phyloP scores from a whole-genome alignment of 257 asterid species.

The Voacanga thouarsii region DNA sequence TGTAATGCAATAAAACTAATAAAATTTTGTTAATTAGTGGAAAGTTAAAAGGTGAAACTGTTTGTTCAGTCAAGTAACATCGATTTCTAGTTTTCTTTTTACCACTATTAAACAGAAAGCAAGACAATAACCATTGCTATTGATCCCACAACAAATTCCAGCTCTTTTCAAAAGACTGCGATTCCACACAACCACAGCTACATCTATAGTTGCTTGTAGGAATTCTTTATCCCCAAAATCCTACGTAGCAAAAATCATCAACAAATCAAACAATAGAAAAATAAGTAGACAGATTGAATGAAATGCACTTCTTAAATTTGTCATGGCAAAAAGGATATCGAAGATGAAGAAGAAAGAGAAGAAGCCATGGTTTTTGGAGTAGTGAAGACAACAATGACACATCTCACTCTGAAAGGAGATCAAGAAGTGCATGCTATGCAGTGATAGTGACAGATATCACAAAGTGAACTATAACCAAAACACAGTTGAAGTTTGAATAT shows the following conservation, averaged over 20 bases:
- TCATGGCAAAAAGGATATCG: too few relatives aligned
- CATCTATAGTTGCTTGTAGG: constrained; percentile 65
- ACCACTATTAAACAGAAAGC: constrained; percentile 66
- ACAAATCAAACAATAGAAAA: background rate
- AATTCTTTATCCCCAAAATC: constrained; percentile 55
- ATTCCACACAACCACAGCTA: constrained; percentile 80
- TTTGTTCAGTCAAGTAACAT: too few relatives aligned
- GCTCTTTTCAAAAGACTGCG: constrained; percentile 72
- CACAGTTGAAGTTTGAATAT: constrained; percentile 1
- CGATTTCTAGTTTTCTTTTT: too few relatives aligned
- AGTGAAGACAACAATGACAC: too few relatives aligned
- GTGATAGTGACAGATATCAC: background rate
- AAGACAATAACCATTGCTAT: constrained; percentile 71
- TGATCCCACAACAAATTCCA: constrained; percentile 74
- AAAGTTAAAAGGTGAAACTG: too few relatives aligned
- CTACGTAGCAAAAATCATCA: constrained; percentile 26
- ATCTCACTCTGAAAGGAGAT: too few relatives aligned
- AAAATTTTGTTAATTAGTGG: too few relatives aligned
- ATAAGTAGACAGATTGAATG: background rate
- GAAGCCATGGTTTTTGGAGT: too few relatives aligned
- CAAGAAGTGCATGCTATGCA: too few relatives aligned
- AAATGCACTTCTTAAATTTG: background rate
- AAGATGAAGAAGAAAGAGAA: too few relatives aligned
- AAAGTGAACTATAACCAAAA: background rate
- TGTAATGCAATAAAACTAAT: too few relatives aligned